A percentile compares a stretch with the other conserved stretches of the same genome.
phyloP scores from a whole-genome alignment of 768 basidiomycete genomes.

The Boletus barrowsii region DNA sequence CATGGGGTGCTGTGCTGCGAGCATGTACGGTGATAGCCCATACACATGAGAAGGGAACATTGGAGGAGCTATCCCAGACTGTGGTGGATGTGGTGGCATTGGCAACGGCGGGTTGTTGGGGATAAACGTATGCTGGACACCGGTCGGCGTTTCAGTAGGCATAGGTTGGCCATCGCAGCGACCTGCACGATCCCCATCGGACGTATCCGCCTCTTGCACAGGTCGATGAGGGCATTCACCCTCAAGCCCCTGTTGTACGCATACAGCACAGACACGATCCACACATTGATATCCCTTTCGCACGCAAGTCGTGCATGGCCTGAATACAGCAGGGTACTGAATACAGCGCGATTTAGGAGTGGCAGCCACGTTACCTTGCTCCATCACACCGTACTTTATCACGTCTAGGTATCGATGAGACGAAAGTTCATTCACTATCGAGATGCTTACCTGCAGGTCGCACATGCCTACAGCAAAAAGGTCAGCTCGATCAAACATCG shows the following conservation, averaged over 20 bases:
- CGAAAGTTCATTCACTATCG: background rate
- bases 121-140: slow-evolving; percentile 14
- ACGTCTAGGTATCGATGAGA: slow-evolving; percentile 39
- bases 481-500: slow-evolving; percentile 6
- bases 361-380: slow-evolving; percentile 38
- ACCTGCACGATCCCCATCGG: slow-evolving; percentile 24
- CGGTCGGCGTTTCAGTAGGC: background rate
- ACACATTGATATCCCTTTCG: slow-evolving; percentile 53
- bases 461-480: slow-evolving; percentile 46
- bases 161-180: slow-evolving; percentile 1
- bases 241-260: slow-evolving; percentile 42
- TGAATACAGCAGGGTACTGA: slow-evolving; percentile 20
- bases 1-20: slow-evolving; percentile 20
- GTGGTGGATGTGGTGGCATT: slow-evolving; percentile 17
- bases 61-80: slow-evolving; percentile 10
- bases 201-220: slow-evolving; percentile 20
- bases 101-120: slow-evolving; percentile 8
- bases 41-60: slow-evolving; percentile 29
- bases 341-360: background rate
- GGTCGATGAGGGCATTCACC: slow-evolving; percentile 45
- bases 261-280: slow-evolving; percentile 46
- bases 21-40: slow-evolving; percentile 27
- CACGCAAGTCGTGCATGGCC: slow-evolving; percentile 49
- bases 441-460: slow-evolving; percentile 51
- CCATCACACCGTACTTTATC: slow-evolving; percentile 65